Evolutionary conservation across 2,329 filamentous ascomycete species (phyloP), one percentile per base, ranked within the genome.

Genomic region (Eurotiales sp.): DNA sequence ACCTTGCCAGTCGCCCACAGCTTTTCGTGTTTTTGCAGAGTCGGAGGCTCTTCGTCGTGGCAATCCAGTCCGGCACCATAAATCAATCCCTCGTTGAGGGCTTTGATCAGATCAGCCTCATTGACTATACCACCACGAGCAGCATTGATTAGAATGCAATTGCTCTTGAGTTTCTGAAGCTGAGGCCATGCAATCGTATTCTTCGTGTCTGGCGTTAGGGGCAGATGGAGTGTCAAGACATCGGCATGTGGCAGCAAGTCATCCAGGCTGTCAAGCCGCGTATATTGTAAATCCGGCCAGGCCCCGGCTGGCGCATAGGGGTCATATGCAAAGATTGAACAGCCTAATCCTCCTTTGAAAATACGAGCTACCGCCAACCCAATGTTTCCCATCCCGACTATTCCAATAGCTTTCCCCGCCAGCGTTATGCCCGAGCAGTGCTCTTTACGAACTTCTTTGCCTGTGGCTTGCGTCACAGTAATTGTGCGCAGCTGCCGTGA

Each of bases 71-170:
- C 77, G 41, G 75, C 75, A 1, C 77, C 77, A 1, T 71, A 69
- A 27, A 78, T 74, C 51, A 62, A 58, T 3, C 67, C 67, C 11
- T 72, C 61, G 39, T 64, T 70, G 43, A 79, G 56, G 0, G 76
- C 76, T n/a, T 61, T 60, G 6, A 72, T 63, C 12, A 79, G 58
- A 3, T 76, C 76, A 0, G 58, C 55, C 58, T 80, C 77, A 51
- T 80, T 72, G 14, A 79, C 71, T 29, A 79, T 75, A 0, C 76
- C 76, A 3, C 77, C 77, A 19, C 77, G 65, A 3, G 72, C 66
- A 43, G 78, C 70, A 54, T 79, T 79, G 43, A 79, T 65, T 27
- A 79, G 48, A 7, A 78, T 55, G 1, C 72, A 65, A 45, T 74
- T 62, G 1, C 47, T 52, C 51, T 67, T 68, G 70, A 74, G 73